Evolutionary conservation across 306 rosid genomes (phyloP).

Genomic region (Vigna angularis): DNA sequence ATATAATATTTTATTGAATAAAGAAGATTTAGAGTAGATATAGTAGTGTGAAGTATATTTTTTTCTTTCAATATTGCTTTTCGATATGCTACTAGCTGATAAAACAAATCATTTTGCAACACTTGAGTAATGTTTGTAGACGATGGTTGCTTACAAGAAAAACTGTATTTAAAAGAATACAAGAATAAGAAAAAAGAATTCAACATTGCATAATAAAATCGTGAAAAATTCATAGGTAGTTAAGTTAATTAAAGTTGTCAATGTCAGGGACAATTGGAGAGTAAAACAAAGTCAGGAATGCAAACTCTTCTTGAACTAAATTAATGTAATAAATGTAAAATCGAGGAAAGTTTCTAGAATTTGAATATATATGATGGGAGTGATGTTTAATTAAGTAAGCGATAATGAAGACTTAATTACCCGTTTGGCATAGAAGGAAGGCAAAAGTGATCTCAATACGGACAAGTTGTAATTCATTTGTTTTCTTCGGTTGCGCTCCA

Average conservation of each 20-base stretch:
- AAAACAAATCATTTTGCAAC: neutral
- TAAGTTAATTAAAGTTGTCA: neutral
- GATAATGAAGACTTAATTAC: slow-evolving; percentile 46
- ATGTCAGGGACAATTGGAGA: neutral
- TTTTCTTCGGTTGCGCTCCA: slow-evolving; percentile 93
- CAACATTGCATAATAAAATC: neutral
- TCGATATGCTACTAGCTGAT: neutral
- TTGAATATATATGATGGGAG: neutral
- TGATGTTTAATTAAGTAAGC: neutral
- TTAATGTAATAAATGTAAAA: neutral
- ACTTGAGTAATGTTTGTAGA: neutral
- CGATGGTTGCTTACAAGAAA: neutral
- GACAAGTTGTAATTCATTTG: slow-evolving; percentile 93
- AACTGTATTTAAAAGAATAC: neutral
- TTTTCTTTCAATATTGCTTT: neutral
- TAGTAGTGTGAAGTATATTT: too few species aligned
- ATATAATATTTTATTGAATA: too few species aligned
- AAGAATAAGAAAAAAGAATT: neutral
- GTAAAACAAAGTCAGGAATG: neutral
- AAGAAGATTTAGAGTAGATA: too few species aligned
- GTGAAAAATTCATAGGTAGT: neutral
- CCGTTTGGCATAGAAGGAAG: slow-evolving; percentile 89
- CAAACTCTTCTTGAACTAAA: neutral
- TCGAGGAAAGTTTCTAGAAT: neutral
- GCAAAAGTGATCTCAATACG: slow-evolving; percentile 86